These are phyloP conservation scores for Lasiodiplodia gonubiensis DNA, from an alignment of 2,329 filamentous ascomycete genomes.

Conservation along the genomic window DNA sequence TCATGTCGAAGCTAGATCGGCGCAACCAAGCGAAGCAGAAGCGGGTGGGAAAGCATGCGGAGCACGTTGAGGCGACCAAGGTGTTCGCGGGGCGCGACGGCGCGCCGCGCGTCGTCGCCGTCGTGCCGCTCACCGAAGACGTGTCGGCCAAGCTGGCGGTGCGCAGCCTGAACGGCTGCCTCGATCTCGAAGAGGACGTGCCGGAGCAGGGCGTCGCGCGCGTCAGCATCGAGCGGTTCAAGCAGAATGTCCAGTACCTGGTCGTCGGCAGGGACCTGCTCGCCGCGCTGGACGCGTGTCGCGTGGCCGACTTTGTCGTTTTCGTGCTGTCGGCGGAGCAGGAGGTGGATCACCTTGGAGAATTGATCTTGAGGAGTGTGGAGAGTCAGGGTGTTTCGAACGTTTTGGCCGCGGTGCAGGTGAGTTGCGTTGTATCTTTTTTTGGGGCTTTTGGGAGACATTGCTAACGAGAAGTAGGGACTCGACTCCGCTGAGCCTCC, in stretches of 20 bases:
- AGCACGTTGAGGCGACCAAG: constrained; percentile 77
- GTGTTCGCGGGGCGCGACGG: constrained; percentile 87
- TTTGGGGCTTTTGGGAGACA: background rate
- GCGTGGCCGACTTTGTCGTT: constrained; percentile 88
- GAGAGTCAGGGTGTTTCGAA: constrained; percentile 96
- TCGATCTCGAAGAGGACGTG: constrained; percentile 75
- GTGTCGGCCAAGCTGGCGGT: constrained; percentile 72
- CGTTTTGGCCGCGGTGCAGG: constrained; percentile 80
- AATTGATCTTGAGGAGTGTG: constrained; percentile 82
- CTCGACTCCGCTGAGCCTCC: constrained; percentile 78
- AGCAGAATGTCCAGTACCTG: constrained; percentile 90
- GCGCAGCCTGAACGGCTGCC: constrained; percentile 72
- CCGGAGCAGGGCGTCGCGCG: constrained; percentile 64
- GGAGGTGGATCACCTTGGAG: constrained; percentile 83
- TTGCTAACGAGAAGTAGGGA: constrained; percentile 45
- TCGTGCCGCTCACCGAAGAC: constrained; percentile 81
- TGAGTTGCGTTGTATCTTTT: background rate
- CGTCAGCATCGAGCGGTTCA: constrained; percentile 85
- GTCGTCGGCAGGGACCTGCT: constrained; percentile 75
- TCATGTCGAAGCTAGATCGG: constrained; percentile 96
- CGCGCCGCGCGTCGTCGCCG: constrained; percentile 84
- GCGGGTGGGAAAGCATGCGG: constrained; percentile 80
- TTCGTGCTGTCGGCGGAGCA: constrained; percentile 81
- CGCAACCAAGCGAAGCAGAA: constrained; percentile 94
- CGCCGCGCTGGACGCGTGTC: constrained; percentile 81